These are phyloP conservation scores for Thalassiosira oceanica DNA, from an alignment of 352 stramenopile genomes.

Conservation along the genomic window DNA sequence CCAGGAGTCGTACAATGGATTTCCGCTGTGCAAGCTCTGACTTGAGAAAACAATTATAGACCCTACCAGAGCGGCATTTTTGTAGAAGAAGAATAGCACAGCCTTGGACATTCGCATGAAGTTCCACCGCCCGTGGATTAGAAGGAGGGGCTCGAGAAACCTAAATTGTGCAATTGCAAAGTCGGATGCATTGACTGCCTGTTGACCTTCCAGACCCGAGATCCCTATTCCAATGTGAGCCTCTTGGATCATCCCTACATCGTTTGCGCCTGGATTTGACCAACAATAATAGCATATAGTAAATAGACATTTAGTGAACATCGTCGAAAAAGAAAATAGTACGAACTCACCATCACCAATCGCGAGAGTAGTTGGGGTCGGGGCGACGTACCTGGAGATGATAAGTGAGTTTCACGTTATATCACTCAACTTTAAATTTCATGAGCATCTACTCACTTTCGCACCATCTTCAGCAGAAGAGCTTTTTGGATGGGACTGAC, in stretches of 20 bases:
- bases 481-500: slow-evolving; percentile 98
- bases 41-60: slow-evolving; percentile 87
- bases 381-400: slow-evolving; percentile 82
- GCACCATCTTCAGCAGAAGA: slow-evolving; percentile 94
- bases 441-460: too few relatives aligned
- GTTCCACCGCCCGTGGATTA: slow-evolving; percentile 98
- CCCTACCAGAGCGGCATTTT: slow-evolving; percentile 95
- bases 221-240: slow-evolving; percentile 98
- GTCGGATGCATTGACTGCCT: slow-evolving; percentile 97
- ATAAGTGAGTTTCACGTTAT: too few relatives aligned
- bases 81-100: slow-evolving; percentile 98
- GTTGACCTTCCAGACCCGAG: slow-evolving; percentile 97
- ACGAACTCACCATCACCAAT: too few relatives aligned
- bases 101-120: slow-evolving; percentile 95
- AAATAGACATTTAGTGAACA: too few relatives aligned
- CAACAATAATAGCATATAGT: too few relatives aligned
- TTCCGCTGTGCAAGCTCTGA: slow-evolving; percentile 90
- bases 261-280: slow-evolving; percentile 98
- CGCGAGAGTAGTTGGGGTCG: slow-evolving; percentile 87
- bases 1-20: slow-evolving; percentile 84
- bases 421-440: too few relatives aligned
- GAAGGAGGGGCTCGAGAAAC: slow-evolving; percentile 92
- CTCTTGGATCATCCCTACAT: slow-evolving; percentile 99
- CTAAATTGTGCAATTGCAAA: slow-evolving; percentile 98
- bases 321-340: too few relatives aligned